Percentiles rank a stretch among this genome's conserved stretches.
Evolutionary conservation across 192 early-diverging fungal genomes (phyloP).

Genomic region (Endogone sp.): DNA sequence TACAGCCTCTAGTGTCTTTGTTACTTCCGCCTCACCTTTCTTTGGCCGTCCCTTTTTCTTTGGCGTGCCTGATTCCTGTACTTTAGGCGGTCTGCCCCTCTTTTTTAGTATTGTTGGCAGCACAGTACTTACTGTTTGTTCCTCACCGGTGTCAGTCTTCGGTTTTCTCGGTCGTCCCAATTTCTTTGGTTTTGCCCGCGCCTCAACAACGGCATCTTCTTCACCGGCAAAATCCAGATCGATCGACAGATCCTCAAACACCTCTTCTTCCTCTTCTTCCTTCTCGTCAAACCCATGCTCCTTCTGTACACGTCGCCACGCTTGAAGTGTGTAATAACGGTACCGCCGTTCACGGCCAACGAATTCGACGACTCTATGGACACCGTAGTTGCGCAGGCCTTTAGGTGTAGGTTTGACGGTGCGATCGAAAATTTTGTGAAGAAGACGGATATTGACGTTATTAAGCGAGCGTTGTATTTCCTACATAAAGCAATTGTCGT

Average conservation of each 20-base stretch:
- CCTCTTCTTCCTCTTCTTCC: not conserved
- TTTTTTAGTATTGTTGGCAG: too few species aligned
- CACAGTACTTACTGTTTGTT: too few species aligned
- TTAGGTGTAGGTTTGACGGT: constrained; percentile 35
- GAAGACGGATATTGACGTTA: constrained; percentile 41
- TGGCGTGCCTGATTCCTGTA: too few species aligned
- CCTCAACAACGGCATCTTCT: not conserved
- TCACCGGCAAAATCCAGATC: not conserved
- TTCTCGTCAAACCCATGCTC: constrained; percentile 11
- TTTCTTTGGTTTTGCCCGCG: not conserved
- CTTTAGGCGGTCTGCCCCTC: too few species aligned
- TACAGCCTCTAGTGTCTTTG: too few species aligned
- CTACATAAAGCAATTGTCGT: constrained; percentile 10
- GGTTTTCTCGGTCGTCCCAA: too few species aligned
- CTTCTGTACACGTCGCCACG: constrained; percentile 17
- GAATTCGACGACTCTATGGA: constrained; percentile 52
- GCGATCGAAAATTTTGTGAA: constrained; percentile 43
- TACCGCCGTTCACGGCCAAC: constrained; percentile 59
- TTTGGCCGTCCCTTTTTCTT: too few species aligned
- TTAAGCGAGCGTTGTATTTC: constrained; percentile 42
- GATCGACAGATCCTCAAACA: not conserved
- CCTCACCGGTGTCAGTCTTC: too few species aligned
- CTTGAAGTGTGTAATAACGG: constrained; percentile 51
- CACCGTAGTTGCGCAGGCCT: constrained; percentile 12
- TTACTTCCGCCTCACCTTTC: too few species aligned